phyloP scores from a whole-genome alignment of 257 asterid species.

The Jacaranda mimosifolia region DNA sequence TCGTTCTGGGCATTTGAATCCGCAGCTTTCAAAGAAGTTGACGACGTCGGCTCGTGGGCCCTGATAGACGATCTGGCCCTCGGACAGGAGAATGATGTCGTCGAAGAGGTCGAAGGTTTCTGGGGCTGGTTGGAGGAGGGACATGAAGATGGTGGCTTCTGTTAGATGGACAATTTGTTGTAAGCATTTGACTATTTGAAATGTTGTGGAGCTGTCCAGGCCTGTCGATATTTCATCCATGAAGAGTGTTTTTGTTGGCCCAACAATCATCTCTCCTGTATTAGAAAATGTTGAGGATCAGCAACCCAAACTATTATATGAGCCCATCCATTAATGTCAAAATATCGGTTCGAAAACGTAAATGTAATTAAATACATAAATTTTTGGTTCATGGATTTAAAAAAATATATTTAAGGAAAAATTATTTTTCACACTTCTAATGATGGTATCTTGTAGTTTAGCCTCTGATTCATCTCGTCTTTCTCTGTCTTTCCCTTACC shows the following conservation, averaged over 20 bases:
- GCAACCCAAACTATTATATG: neutral
- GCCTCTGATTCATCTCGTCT: too few species aligned
- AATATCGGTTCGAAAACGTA: too few species aligned
- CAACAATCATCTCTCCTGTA: constrained; percentile 80
- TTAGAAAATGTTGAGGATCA: neutral
- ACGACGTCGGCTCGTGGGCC: constrained; percentile 63
- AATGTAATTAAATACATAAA: too few species aligned
- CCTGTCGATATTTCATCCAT: constrained; percentile 89
- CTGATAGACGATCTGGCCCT: constrained; percentile 76
- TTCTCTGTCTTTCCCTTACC: too few species aligned
- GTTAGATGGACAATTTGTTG: constrained; percentile 73
- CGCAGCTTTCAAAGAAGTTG: constrained; percentile 64
- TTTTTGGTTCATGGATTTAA: neutral
- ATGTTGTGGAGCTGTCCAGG: constrained; percentile 79
- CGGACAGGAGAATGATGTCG: constrained; percentile 67
- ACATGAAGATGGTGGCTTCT: constrained; percentile 71
- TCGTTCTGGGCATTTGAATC: constrained; percentile 78
- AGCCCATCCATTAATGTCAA: too few species aligned
- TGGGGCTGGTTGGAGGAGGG: constrained; percentile 84
- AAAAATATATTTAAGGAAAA: too few species aligned
- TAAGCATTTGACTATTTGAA: constrained; percentile 70
- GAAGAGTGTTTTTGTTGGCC: constrained; percentile 66
- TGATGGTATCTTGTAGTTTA: too few species aligned
- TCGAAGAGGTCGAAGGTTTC: constrained; percentile 79
- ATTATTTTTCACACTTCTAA: too few species aligned